Conservation (phyloP, 2,329 filamentous ascomycete species). For the Tolypocladium guangdongense region DNA sequence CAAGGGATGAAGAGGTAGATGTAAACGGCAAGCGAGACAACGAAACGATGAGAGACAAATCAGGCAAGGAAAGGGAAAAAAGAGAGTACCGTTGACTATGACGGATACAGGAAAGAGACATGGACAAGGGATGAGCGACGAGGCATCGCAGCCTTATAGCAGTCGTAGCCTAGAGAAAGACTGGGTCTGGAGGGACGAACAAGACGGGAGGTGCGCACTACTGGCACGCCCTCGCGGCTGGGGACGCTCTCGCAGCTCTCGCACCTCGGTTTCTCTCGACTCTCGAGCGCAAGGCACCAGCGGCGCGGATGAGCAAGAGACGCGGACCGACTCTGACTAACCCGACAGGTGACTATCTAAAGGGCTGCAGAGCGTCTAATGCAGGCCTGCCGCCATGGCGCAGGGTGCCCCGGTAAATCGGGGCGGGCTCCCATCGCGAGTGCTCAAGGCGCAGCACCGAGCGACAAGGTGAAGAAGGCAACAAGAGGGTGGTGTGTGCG, state of each 20-base stretch:
- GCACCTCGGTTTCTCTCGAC: background rate
- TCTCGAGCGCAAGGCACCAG: conserved; percentile 15
- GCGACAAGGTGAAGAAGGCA: background rate
- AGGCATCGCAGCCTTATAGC: conserved; percentile 47
- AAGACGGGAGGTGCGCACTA: background rate
- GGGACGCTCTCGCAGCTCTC: background rate
- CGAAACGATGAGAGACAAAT: conserved; percentile 4
- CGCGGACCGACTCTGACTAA: conserved; percentile 17
- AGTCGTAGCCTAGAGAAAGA: conserved; percentile 3
- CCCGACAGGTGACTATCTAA: conserved; percentile 19
- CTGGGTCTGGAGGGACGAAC: background rate
- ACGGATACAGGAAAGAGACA: conserved; percentile 13
- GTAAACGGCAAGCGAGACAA: background rate
- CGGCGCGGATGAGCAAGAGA: conserved; percentile 11
- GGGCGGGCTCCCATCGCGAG: conserved; percentile 1
- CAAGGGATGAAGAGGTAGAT: background rate
- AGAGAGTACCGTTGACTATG: conserved; percentile 8
- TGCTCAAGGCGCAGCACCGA: conserved; percentile 2
- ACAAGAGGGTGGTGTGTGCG: background rate
- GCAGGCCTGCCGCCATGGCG: conserved; percentile 8
- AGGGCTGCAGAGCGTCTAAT: conserved; percentile 15
- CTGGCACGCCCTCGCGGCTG: background rate
- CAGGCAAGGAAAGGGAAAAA: conserved; percentile 6
- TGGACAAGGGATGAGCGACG: conserved; percentile 17
- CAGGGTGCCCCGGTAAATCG: background rate